These are phyloP conservation scores for Euphorbia corollata DNA, from an alignment of 441 rosid species.

Conservation along the genomic window DNA sequence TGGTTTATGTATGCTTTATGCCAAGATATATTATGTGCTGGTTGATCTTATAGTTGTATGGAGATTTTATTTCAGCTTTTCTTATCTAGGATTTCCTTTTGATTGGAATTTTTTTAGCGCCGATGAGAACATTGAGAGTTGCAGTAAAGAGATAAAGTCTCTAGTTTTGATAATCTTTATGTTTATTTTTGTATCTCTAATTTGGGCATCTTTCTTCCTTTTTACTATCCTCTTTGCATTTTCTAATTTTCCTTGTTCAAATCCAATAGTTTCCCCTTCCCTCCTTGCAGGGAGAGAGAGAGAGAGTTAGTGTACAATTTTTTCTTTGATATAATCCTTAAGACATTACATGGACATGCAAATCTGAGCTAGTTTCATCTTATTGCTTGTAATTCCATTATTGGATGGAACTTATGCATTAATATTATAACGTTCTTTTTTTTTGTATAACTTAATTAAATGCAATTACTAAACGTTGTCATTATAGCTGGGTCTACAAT, in stretches of 20 bases:
- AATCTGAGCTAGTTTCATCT: not conserved
- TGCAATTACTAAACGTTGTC: not conserved
- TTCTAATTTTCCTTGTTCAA: not conserved
- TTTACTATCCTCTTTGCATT: not conserved
- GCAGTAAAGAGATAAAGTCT: not conserved
- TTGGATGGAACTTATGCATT: not conserved
- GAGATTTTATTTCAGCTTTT: not conserved
- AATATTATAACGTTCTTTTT: not conserved
- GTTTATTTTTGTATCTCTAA: not conserved
- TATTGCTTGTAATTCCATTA: slow-evolving; percentile 3
- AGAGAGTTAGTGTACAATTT: not conserved
- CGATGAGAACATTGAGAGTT: not conserved
- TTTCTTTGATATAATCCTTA: not conserved
- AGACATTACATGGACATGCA: not conserved
- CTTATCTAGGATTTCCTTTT: not conserved
- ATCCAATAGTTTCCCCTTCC: too few species aligned
- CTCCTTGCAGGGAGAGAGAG: not conserved
- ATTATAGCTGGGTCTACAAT: not conserved
- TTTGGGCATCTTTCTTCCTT: not conserved
- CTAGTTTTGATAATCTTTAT: not conserved
- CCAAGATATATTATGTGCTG: not conserved
- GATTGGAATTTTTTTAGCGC: not conserved
- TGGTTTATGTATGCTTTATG: not conserved
- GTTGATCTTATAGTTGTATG: not conserved
- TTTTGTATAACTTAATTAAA: not conserved